Evolutionary conservation across 345 rosid genomes (phyloP).

Genomic region (Angophora floribunda): DNA sequence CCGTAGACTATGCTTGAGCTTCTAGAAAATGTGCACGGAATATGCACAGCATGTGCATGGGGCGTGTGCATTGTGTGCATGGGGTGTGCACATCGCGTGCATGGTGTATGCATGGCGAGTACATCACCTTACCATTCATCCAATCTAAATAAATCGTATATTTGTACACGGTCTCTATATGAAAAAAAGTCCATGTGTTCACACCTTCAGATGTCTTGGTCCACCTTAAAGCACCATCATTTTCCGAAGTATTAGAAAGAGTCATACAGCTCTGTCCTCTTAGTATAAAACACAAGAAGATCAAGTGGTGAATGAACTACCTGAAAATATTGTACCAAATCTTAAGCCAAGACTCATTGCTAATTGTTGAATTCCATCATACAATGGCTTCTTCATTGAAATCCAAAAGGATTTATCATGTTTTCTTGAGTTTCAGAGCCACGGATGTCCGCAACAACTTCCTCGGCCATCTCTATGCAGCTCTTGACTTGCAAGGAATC

Average conservation of each 20-base stretch:
- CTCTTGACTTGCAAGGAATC: rapidly evolving
- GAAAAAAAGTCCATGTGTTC: no score
- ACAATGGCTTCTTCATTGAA: background rate
- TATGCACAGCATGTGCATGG: no score
- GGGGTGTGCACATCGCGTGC: no score
- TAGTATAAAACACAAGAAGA: background rate
- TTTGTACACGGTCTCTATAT: no score
- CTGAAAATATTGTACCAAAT: rapidly evolving
- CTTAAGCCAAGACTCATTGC: background rate
- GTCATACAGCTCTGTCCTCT: background rate
- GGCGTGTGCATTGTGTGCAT: no score
- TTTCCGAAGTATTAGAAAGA: background rate
- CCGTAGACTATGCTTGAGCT: no score
- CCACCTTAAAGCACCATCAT: background rate
- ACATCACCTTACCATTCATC: no score
- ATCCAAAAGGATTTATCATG: rapidly evolving
- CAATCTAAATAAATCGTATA: no score
- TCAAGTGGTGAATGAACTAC: background rate
- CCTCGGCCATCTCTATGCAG: background rate
- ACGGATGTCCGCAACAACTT: rapidly evolving
- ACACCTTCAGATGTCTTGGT: background rate
- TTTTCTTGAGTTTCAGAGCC: background rate
- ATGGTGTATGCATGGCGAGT: no score
- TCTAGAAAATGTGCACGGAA: no score
- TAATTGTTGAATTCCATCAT: background rate